phyloP scores from a whole-genome alignment of 192 early-diverging fungal genomes.

The Coemansia sp. region DNA sequence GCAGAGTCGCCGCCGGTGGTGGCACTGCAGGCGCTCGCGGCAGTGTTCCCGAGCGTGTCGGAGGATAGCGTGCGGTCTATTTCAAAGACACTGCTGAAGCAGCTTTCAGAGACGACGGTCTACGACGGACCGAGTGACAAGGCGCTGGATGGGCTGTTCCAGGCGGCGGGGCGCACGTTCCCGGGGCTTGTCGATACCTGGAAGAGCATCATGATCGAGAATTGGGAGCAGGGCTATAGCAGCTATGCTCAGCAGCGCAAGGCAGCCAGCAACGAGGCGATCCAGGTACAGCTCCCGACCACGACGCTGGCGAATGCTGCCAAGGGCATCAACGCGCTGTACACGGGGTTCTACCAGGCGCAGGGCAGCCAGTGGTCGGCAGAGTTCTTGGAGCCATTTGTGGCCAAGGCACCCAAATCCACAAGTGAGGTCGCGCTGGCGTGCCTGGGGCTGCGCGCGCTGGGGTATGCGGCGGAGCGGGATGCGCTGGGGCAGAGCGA shows the following conservation, averaged over 20 bases:
- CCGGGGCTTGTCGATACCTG: conserved; percentile 9
- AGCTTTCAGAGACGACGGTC: conserved; percentile 17
- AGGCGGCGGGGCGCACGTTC: conserved; percentile 13
- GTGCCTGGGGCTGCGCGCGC: conserved; percentile 30
- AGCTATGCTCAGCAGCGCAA: conserved; percentile 8
- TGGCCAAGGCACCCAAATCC: conserved; percentile 3
- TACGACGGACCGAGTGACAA: conserved; percentile 13
- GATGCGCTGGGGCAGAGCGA: conserved; percentile 7
- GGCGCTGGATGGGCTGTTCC: conserved; percentile 21
- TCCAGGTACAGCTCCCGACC: conserved; percentile 29
- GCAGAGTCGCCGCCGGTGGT: conserved; percentile 20
- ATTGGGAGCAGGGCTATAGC: conserved; percentile 13
- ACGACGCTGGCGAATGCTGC: conserved; percentile 14
- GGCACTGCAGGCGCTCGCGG: conserved; percentile 27
- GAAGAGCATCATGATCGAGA: conserved; percentile 3
- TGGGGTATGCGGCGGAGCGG: conserved; percentile 17
- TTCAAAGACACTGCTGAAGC: conserved; percentile 4
- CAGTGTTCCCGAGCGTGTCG: conserved; percentile 18
- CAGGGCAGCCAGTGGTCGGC: conserved; percentile 13
- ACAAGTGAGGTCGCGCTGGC: conserved; percentile 3
- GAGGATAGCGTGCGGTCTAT: background rate
- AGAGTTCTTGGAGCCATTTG: conserved; percentile 10
- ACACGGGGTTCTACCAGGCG: conserved; percentile 15
- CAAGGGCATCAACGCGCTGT: conserved; percentile 28
- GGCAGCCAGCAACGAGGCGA: conserved; percentile 9